Evolutionary conservation across 75 land plant species (phyloP), one percentile per base, ranked within the genome.

Genomic region (Cupressus sempervirens): DNA sequence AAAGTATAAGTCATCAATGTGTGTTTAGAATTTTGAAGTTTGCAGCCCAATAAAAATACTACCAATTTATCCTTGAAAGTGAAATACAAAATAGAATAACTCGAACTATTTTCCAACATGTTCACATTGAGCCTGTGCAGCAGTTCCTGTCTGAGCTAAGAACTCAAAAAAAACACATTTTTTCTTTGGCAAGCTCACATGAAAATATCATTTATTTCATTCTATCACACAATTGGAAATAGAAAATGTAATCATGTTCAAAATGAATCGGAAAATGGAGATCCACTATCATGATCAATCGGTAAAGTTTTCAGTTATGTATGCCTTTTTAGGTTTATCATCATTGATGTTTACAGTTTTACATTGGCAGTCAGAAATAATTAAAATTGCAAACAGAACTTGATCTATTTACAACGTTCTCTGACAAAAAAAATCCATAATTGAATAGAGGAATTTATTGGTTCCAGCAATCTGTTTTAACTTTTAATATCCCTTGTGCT

Each of bases 191-290:
- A 83, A 56, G 35, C 79, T 56, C 43, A 56, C 26, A 15, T 26
- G 83, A 52, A 30, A 83, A 77, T 26, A 79, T 79, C 14, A n/a
- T 7, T 79, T 46, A 30, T 3, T 43, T 41, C 9, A 79, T 7
- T 7, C 81, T 26, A 79, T 41, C 48, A 43, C 29, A 45, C 81
- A 38, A 34, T 75, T 79, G 45, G 23, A 30, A 29, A 29, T 70
- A 30, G 26, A 30, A 70, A 70, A n/a, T 30, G 74, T 30, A 30
- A n/a, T 70, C 12, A 70, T 15, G 40, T 70, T 35, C 36, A 30
- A 83, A 35, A 83, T 83, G 80, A 79, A 79, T 26, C 11, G 45
- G 45, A 79, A 40, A 45, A 12, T 43, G 26, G 81, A 45, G 52
- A n/a, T 43, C 20, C 45, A 40, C 38, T 7, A 38, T 76, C 79